Evolutionary conservation across 305 asterid genomes (phyloP), one percentile per base, ranked within the genome.

Genomic region (Withania somnifera): DNA sequence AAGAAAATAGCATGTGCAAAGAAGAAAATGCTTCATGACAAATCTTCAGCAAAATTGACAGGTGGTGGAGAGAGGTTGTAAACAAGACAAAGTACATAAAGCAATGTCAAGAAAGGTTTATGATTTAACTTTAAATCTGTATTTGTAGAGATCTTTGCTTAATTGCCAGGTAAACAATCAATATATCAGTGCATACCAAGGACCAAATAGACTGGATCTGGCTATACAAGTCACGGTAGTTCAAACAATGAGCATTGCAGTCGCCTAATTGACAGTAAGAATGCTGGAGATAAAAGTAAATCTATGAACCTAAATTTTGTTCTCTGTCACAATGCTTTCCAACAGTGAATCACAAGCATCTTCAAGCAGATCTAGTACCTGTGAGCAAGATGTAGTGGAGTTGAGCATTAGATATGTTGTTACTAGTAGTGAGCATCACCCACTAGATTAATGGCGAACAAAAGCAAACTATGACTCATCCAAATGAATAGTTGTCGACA

Each of bases 331-430:
- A 78, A 94, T 91, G 78, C 84, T 90, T 51, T 90, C 97, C 88
- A 96, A 58, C 20, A 96, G 91, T 1, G 98, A 90, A 32, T 88
- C 95, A 20, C 99, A 96, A 1, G 94, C 98, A 81, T 96, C 98
- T 81, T 96, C 97, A 3, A 96, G 97, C 78, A 96, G 80, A 88
- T 96, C 95, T 78, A 96, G 82, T 76, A 96, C 99, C 98, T 95
- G 91, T 75, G 78, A 83, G 8, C 83, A 79, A 67, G 30, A 79
- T 6, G 19, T 13, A 15, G 28, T n/a, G 36, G 36, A 69, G 56
- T 20, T 20, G 34, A 47, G 45, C 22, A 47, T 47, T 47, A 47
- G 60, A 73, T 26, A 22, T 24, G 14, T 60, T 61, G 17, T 73
- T 15, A 9, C 42, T 47, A 2, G 56, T 1, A 11, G 26, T 26